These are phyloP conservation scores for Rhynchosporium agropyri DNA, from an alignment of 2,329 filamentous ascomycete genomes.

Conservation along the genomic window DNA sequence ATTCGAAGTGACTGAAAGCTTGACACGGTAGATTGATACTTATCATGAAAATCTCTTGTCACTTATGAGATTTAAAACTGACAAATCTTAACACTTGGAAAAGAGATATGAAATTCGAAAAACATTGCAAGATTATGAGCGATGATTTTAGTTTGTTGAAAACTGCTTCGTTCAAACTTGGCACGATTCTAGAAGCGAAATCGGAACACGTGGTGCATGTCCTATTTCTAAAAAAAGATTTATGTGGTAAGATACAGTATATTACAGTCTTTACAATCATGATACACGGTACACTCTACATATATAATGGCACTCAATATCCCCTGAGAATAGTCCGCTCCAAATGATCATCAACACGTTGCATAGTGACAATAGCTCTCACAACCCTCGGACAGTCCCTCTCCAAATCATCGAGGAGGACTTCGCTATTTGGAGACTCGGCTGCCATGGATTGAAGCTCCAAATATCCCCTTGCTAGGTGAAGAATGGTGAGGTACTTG, in stretches of 20 bases:
- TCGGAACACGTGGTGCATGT: background rate
- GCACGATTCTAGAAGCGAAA: too few species aligned
- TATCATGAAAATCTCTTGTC: too few species aligned
- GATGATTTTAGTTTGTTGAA: too few species aligned
- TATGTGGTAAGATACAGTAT: slow-evolving; percentile 21
- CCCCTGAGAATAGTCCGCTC: slow-evolving; percentile 28
- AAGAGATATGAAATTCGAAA: too few species aligned
- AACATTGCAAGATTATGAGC: too few species aligned
- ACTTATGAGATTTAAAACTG: too few species aligned
- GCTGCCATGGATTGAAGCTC: slow-evolving; percentile 37
- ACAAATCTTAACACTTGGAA: too few species aligned
- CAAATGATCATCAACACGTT: slow-evolving; percentile 32
- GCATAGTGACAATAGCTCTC: slow-evolving; percentile 40
- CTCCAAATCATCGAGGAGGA: slow-evolving; percentile 36
- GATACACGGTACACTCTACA: slow-evolving; percentile 9
- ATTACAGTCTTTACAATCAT: slow-evolving; percentile 16
- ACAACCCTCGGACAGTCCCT: slow-evolving; percentile 39
- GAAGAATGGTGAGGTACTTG: slow-evolving; percentile 38
- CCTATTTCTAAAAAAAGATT: slow-evolving; percentile 7
- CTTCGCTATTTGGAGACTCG: slow-evolving; percentile 33
- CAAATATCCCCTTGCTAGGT: slow-evolving; percentile 37
- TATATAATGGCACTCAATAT: slow-evolving; percentile 7
- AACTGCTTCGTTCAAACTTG: too few species aligned
- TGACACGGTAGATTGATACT: too few species aligned
- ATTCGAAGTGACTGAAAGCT: too few species aligned